Conservation (phyloP, 768 basidiomycete species). For the Glaciozyma martinii region DNA sequence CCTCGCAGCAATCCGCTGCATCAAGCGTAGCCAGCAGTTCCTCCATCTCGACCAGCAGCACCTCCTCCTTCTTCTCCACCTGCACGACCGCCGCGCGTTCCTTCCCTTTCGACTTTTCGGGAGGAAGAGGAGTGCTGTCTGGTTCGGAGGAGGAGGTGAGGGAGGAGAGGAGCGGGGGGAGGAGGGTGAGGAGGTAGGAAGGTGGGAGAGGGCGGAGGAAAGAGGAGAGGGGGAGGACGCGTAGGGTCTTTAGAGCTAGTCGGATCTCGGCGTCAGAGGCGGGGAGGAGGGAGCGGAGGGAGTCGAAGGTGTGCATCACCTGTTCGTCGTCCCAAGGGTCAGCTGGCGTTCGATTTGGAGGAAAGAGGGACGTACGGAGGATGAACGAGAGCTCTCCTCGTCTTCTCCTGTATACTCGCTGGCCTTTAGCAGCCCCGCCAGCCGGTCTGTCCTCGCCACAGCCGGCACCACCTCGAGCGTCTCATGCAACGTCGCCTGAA, state of each 20-base stretch:
- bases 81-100: not conserved
- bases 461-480: slow-evolving; percentile 69
- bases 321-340: not conserved
- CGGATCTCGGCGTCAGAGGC: slow-evolving; percentile 71
- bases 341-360: not conserved
- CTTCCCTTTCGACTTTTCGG: slow-evolving; percentile 7
- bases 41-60: not conserved
- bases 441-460: slow-evolving; percentile 65
- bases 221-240: slow-evolving; percentile 65
- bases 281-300: slow-evolving; percentile 59
- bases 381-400: slow-evolving; percentile 8
- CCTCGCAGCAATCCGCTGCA: slow-evolving; percentile 55
- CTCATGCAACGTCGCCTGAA: slow-evolving; percentile 72
- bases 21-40: slow-evolving; percentile 49
- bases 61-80: not conserved
- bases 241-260: slow-evolving; percentile 55
- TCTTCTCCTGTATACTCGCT: slow-evolving; percentile 58
- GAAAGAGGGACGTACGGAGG: not conserved
- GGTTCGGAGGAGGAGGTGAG: slow-evolving; percentile 39
- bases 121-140: not conserved
- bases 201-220: slow-evolving; percentile 64
- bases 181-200: slow-evolving; percentile 56
- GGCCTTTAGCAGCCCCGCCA: slow-evolving; percentile 55
- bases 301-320: slow-evolving; percentile 49
- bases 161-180: slow-evolving; percentile 65